phyloP scores from a whole-genome alignment of 139 green algal species.

The Tetraselmis chui region DNA sequence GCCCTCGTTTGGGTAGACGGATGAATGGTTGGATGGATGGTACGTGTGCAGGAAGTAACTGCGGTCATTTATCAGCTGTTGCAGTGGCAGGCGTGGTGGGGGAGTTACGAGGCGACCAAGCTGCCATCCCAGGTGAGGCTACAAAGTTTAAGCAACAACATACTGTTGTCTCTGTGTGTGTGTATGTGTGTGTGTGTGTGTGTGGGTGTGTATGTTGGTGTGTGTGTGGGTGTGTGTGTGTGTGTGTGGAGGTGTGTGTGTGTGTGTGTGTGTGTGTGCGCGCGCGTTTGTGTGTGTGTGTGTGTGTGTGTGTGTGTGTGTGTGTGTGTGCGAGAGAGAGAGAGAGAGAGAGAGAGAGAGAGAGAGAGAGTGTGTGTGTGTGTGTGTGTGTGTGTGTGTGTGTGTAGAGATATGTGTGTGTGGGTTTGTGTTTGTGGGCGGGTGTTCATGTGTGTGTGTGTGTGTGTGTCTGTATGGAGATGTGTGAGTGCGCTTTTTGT shows the following conservation, averaged over 20 bases:
- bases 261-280: background rate
- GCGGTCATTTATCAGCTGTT: background rate
- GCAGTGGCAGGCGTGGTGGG: background rate
- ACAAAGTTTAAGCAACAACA: background rate
- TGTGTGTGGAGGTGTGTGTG: no score
- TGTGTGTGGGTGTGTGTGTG: no score
- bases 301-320: background rate
- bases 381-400: background rate
- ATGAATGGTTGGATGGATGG: no score
- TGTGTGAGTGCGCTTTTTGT: no score
- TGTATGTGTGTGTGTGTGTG: no score
- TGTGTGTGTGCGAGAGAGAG: background rate
- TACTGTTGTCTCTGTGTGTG: background rate
- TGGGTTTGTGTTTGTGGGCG: no score
- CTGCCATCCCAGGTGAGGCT: background rate
- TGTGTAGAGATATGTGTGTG: no score
- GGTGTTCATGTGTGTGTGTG: no score
- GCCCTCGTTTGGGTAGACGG: no score
- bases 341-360: background rate
- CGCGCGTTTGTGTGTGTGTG: background rate
- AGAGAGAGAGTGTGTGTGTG: background rate
- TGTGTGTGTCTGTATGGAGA: no score
- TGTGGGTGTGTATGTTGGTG: no score
- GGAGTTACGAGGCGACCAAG: background rate
- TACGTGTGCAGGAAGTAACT: background rate